Conservation (phyloP, 495 filamentous ascomycete genomes). For the Lasiosphaeria hispida region DNA sequence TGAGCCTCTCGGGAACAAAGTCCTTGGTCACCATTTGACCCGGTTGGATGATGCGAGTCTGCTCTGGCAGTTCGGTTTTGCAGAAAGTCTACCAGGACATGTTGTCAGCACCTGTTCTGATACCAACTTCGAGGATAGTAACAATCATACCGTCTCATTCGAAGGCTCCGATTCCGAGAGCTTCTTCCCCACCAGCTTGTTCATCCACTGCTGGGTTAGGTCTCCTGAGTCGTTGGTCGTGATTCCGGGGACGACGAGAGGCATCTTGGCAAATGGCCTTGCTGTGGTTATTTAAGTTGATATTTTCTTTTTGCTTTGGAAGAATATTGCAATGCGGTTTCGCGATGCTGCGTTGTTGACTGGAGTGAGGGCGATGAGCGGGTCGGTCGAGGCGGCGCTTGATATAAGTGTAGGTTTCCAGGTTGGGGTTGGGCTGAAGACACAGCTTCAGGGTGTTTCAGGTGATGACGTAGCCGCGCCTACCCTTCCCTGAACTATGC, state of each 20-base stretch:
- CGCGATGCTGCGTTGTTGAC: neutral
- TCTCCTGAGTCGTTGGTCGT: constrained; percentile 52
- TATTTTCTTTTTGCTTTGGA: neutral
- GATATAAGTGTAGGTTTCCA: neutral
- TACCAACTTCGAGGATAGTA: neutral
- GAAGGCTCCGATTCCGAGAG: constrained; percentile 39
- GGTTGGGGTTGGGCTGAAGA: neutral
- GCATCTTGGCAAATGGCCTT: constrained; percentile 55
- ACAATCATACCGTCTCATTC: constrained; percentile 45
- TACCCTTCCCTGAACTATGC: too few relatives aligned
- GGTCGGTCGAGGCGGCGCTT: neutral
- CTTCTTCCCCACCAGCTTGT: constrained; percentile 76
- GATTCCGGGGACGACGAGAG: constrained; percentile 77
- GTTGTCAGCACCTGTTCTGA: neutral
- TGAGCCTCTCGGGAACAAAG: constrained; percentile 59
- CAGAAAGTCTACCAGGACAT: constrained; percentile 60
- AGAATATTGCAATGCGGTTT: neutral
- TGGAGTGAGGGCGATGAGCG: neutral
- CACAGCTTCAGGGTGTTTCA: neutral
- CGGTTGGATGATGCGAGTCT: constrained; percentile 65
- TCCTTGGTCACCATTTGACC: constrained; percentile 63
- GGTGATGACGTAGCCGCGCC: neutral
- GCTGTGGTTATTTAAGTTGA: neutral
- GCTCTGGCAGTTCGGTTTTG: constrained; percentile 67
- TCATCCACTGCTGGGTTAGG: constrained; percentile 63